Conservation (phyloP, 257 asterid genomes). For the Solanum rostratum region DNA sequence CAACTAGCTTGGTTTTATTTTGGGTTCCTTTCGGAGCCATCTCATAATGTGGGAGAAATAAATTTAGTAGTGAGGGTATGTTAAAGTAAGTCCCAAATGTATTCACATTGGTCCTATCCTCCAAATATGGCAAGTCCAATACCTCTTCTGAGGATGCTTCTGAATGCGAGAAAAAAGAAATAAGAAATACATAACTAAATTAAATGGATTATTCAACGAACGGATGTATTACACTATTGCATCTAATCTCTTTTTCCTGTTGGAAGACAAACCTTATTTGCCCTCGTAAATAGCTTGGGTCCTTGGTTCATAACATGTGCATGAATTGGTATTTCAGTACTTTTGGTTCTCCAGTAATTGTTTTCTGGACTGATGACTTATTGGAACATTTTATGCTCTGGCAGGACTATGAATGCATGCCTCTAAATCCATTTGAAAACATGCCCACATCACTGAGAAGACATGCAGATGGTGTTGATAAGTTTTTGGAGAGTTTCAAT, state of each 20-base stretch:
- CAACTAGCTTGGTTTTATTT: not conserved
- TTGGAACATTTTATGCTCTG: conserved; percentile 2
- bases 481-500: conserved; percentile 41
- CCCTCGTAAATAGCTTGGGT: not conserved
- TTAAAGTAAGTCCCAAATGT: not conserved
- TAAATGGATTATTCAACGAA: not conserved
- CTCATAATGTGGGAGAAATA: not conserved
- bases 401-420: conserved; percentile 95
- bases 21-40: not conserved
- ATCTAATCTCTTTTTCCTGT: not conserved
- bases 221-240: not conserved
- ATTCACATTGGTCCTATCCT: not conserved
- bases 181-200: not conserved
- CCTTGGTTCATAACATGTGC: not conserved
- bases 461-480: conserved; percentile 31
- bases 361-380: not conserved
- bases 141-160: not conserved
- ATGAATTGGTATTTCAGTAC: not conserved
- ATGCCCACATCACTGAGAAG: conserved; percentile 51
- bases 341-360: not conserved
- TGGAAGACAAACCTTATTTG: not conserved
- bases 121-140: not conserved
- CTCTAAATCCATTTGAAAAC: conserved; percentile 59
- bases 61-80: not conserved
- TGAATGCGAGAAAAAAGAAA: not conserved